A percentile compares a stretch with the other conserved stretches of the same genome.
These are phyloP conservation scores for Trichoderma semiorbis DNA, from an alignment of 2,329 filamentous ascomycete genomes.

Conservation along the genomic window DNA sequence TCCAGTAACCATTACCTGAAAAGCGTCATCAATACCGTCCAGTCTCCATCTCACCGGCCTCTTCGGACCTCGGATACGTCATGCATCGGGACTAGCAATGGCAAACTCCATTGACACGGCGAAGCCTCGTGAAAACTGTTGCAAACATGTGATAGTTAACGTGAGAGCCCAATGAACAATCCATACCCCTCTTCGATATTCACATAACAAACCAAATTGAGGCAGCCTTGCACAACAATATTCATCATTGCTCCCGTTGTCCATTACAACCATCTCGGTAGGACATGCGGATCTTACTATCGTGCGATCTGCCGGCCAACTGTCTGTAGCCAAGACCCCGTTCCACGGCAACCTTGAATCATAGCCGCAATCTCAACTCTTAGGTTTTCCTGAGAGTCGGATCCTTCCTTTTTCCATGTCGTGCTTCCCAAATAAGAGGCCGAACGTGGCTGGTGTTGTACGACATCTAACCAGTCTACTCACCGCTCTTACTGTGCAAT, in stretches of 20 bases:
- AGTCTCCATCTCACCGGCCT: not conserved
- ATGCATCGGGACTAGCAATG: not conserved
- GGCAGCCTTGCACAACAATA: not conserved
- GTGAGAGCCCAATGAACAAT: not conserved
- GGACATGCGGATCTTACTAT: not conserved
- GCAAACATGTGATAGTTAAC: not conserved
- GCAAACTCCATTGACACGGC: not conserved
- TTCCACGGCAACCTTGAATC: not conserved
- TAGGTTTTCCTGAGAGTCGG: not conserved
- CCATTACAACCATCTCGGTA: not conserved
- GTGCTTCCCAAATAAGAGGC: not conserved
- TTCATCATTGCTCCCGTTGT: not conserved
- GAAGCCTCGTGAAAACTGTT: not conserved
- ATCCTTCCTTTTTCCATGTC: not conserved
- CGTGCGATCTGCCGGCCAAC: slow-evolving; percentile 10
- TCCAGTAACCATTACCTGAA: not conserved
- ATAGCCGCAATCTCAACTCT: not conserved
- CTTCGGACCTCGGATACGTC: not conserved
- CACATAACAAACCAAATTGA: not conserved
- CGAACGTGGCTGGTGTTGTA: slow-evolving; percentile 14
- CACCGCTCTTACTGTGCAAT: slow-evolving; percentile 14
- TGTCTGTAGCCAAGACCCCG: not conserved
- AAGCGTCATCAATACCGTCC: not conserved
- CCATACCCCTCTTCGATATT: not conserved
- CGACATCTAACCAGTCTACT: not conserved